Base-by-base conservation (phyloP, 139 green algal genomes). In the Trebouxia sp. region DNA sequence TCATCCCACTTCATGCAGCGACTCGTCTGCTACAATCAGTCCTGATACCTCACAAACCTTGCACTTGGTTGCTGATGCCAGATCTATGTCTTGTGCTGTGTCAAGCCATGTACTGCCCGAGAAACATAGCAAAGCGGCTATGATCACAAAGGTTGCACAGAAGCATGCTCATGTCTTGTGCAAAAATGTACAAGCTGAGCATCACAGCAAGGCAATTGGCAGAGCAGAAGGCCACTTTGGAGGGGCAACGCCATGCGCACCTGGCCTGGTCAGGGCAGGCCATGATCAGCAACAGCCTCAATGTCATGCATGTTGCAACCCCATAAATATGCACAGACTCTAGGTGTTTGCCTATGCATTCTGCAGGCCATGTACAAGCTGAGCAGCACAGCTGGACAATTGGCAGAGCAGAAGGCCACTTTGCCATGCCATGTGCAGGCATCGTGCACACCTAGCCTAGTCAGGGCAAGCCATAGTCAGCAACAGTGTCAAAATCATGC, bases 211-310 rank as follows among this genome's bases (percentile, higher is more conserved):
- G 50, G 69, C 55, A 43, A 20, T 48, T 89, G 56, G 75, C 76
- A 48, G 72, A 50, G 65, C 82, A 86, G 75, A 79, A 86, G 17
- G 79, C 79, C 9, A 79, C 67, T 10, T 39, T 89, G 84, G 82
- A 83, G 45, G 37, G 22, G n/a, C 42, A 65, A 66, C 75, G 75
- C 35, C 77, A 77, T 30, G 67, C 70, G 28, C 82, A 89, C 55
- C 65, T 89, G 55, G 78, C 85, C 26, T 89, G 88, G 48, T 62
- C 66, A 1, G 84, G 85, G 12, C 85, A 87, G 66, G 86, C 78
- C 35, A 75, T 90, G 58, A 70, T 90, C 7, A 79, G 48, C 26
- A 82, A 87, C 48, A 82, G 56, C 50, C 62, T 90, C 48, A 51
- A 47, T 24, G 55, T 85, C 35, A 48, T 90, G 81, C 76, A 90